These are phyloP conservation scores for Jaltomata sinuosa DNA, from an alignment of 257 asterid genomes.

Conservation along the genomic window DNA sequence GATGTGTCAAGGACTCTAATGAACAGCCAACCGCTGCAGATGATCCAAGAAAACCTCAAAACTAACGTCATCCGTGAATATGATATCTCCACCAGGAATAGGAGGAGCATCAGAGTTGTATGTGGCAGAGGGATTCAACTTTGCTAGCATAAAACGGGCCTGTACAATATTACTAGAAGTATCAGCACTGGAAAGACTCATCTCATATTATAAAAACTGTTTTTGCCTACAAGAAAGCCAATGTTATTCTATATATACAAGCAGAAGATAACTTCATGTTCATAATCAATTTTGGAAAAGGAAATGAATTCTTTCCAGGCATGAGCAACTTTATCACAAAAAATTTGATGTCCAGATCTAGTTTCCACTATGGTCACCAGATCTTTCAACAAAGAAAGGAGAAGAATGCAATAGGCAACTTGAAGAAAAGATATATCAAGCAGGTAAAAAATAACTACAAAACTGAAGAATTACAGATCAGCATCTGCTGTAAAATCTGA, in stretches of 20 bases:
- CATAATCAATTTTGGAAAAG: neutral
- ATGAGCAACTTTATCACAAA: neutral
- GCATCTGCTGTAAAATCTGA: neutral
- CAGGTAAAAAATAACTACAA: neutral
- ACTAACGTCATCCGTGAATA: conserved; percentile 96
- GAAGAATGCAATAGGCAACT: neutral
- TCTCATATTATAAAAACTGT: neutral
- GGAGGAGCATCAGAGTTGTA: conserved; percentile 62
- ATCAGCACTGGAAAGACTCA: neutral
- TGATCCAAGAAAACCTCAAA: conserved; percentile 96
- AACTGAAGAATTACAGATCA: neutral
- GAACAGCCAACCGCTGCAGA: conserved; percentile 95
- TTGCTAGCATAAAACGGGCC: conserved; percentile 97
- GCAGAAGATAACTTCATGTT: neutral
- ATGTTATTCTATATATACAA: neutral
- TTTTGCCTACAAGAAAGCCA: neutral
- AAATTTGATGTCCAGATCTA: neutral
- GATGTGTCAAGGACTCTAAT: conserved; percentile 30
- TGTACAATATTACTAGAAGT: conserved; percentile 19
- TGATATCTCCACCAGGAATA: conserved; percentile 75
- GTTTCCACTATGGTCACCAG: neutral
- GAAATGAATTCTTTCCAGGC: neutral
- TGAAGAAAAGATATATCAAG: neutral
- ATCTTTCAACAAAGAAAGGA: neutral
- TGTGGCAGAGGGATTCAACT: conserved; percentile 96